Percentiles rank a stretch among this genome's conserved stretches.
These are phyloP conservation scores for Mycena epipterygia DNA, from an alignment of 768 basidiomycete species.

Conservation along the genomic window DNA sequence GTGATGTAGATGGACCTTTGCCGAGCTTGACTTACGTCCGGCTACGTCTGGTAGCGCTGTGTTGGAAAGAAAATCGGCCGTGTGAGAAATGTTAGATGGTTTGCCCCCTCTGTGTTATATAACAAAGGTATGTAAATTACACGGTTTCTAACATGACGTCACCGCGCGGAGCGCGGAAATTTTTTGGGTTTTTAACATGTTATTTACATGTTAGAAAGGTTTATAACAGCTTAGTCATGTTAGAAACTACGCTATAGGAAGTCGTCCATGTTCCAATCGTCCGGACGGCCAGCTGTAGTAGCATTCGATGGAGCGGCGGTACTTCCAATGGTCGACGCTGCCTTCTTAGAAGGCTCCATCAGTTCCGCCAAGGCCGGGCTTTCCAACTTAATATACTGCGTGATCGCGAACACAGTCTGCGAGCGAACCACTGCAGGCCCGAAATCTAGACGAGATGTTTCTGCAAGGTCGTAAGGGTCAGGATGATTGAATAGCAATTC, in stretches of 20 bases:
- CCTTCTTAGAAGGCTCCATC: slow-evolving; percentile 1
- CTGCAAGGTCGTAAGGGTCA: slow-evolving; percentile 13
- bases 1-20: too few species aligned
- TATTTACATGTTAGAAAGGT: background rate
- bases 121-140: slow-evolving; percentile 7
- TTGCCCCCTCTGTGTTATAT: background rate
- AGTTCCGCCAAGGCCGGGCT: slow-evolving; percentile 8
- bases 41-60: slow-evolving; percentile 15
- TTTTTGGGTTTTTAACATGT: slow-evolving; percentile 16
- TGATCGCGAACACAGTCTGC: background rate
- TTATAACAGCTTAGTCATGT: background rate
- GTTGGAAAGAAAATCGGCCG: background rate
- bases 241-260: slow-evolving; percentile 8
- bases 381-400: slow-evolving; percentile 13
- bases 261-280: background rate
- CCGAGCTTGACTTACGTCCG: too few species aligned
- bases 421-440: background rate
- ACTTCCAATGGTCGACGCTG: background rate
- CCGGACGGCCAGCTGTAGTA: background rate
- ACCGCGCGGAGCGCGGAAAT: slow-evolving; percentile 12
- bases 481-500: slow-evolving; percentile 1
- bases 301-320: background rate
- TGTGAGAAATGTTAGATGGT: background rate
- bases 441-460: background rate
- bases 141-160: slow-evolving; percentile 9